Evolutionary conservation across 2,329 filamentous ascomycete species (phyloP), one percentile per base, ranked within the genome.

Genomic region (Leptographium lundbergii): DNA sequence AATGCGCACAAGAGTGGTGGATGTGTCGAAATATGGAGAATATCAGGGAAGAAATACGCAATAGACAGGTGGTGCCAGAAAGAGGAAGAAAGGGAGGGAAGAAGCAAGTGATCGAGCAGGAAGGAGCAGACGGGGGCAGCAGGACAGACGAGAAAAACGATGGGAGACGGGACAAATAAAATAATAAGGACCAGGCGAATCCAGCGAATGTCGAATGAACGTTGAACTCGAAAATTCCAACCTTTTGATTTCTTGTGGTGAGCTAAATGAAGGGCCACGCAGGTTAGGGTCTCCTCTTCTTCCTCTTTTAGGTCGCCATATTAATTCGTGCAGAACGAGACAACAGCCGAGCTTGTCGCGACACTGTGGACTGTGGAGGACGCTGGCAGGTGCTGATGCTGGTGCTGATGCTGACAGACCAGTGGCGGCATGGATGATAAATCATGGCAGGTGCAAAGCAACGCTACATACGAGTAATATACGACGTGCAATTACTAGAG

Each of bases 401-500:
- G 42, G n/a, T 45, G 42, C 42, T 45, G 36, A 47, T 24, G 47
- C 34, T 53, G 17, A 34, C 51, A n/a, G 32, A 11, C 52, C 32
- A 22, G 57, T 58, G 57, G 57, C 51, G 57, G 50, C 29, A n/a
- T 56, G 45, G 60, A 60, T 61, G 58, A 61, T 57, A 60, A 61
- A 61, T 61, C 56, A 55, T 25, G 42, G 10, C 27, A 45, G 39
- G 50, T 25, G 32, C 32, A 53, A 6, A 6, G 5, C 48, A 22
- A 24, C 19, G 50, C 50, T 27, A 52, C 25, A 52, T 13, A 32
- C 14, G 25, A n/a, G n/a, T 29, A 14, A 25, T 52, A 19, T 22
- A n/a, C 42, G 6, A 10, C 13, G 39, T 42, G 19, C 19, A 42
- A 19, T 42, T 6, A 42, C 1, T n/a, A 34, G 10, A 25, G 22